Evolutionary conservation across 371 early-diverging fungal genomes (phyloP), one percentile per base, ranked within the genome.

Genomic region (Lichtheimia ramosa): DNA sequence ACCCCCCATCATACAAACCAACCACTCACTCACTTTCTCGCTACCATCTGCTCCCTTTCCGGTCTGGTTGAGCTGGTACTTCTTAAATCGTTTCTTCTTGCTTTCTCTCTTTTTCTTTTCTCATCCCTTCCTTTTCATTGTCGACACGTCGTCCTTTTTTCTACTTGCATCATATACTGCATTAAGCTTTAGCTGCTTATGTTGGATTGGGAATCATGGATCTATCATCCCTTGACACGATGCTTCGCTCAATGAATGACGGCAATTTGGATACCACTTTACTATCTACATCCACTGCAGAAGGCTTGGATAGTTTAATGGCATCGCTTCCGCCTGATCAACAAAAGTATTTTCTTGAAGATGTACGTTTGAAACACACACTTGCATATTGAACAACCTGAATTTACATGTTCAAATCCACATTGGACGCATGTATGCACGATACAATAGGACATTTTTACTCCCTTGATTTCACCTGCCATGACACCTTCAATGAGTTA

Each of bases 401-500:
- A 34, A 34, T 34, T 34, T 34, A 34, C 34, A 34, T 34, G 10
- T 34, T 5, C 27, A 34, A 34, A 34, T 34, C 34, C 34, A 34
- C 34, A 34, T 34, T 34, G 10, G 6, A 8, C 34, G 34, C 6
- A 3, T 25, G 5, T 25, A 5, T 25, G 5, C 25, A 34, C 34
- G 34, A 34, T 34, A 34, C 34, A 34, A 34, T 43, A 68, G 61
- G 68, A 68, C 48, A 63, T 68, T 48, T 74, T 77, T 14, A 85
- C 88, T 3, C 88, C 88, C 0, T 66, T 87, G 51, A 79, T 87
- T 39, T 87, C 88, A 1, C 87, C 88, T 2, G 85, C 84, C 14
- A 84, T 85, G 78, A 87, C 88, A 14, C 88, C 88, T 16, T 84
- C 84, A 28, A 83, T 83, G 18, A 21, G 46, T 21, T 46, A 46